Percentiles rank a stretch among this genome's conserved stretches.
phyloP scores from a whole-genome alignment of 2,329 filamentous ascomycete genomes.

The Sporothrix brasiliensis region DNA sequence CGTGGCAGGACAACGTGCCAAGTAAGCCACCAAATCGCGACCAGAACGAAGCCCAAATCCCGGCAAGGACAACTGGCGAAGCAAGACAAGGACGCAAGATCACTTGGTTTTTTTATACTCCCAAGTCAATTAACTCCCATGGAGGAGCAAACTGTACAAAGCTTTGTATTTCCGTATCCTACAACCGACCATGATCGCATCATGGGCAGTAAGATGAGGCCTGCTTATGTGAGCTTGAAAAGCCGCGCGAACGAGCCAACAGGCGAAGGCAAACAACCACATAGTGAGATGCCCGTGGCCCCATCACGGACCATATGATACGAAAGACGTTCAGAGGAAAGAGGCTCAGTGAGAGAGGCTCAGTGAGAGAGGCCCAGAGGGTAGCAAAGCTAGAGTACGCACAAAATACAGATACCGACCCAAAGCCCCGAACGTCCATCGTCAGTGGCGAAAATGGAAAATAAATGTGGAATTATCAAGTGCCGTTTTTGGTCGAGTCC shows the following conservation, averaged over 20 bases:
- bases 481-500: not conserved
- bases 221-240: not conserved
- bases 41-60: not conserved
- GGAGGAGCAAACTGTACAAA: no score
- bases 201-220: not conserved
- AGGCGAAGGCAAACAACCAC: not conserved
- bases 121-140: no score
- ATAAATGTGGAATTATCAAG: slow-evolving; percentile 24
- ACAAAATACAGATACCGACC: not conserved
- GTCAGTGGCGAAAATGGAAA: slow-evolving; percentile 27
- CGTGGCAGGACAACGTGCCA: not conserved
- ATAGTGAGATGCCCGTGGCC: slow-evolving; percentile 12
- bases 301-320: no score
- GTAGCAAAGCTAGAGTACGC: not conserved
- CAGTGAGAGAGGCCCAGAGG: not conserved
- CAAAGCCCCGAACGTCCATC: not conserved
- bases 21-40: slow-evolving; percentile 4
- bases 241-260: not conserved
- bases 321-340: not conserved
- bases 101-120: no score
- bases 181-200: not conserved
- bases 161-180: not conserved
- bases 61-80: not conserved
- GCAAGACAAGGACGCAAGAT: not conserved
- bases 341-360: slow-evolving; percentile 3